Evolutionary conservation across 331 rosid species (phyloP).

Genomic region (Acacia concinna): DNA sequence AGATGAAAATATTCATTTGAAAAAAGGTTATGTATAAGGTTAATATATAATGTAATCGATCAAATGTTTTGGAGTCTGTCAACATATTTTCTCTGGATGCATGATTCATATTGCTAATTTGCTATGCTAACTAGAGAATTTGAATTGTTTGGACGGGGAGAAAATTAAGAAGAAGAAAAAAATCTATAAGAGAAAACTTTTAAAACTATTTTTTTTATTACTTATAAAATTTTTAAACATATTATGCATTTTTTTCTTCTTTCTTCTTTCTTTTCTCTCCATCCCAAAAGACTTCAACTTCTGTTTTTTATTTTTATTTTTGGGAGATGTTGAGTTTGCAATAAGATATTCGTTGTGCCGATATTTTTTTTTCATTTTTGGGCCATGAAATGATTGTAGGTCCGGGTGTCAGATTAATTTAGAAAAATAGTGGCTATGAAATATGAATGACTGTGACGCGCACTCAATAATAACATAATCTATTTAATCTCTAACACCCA

Average conservation of each 20-base stretch:
- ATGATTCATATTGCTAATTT: neutral
- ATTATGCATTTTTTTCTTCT: too few relatives aligned
- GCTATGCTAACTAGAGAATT: neutral
- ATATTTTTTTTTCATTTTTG: neutral
- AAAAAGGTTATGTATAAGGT: neutral
- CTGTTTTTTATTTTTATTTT: neutral
- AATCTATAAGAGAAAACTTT: too few relatives aligned
- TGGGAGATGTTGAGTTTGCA: neutral
- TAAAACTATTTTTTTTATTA: too few relatives aligned
- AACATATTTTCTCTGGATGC: neutral
- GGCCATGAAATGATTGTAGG: neutral
- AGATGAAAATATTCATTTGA: neutral
- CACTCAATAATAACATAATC: neutral
- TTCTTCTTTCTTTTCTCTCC: too few relatives aligned
- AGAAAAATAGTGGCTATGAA: neutral
- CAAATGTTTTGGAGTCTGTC: neutral
- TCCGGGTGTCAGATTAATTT: neutral
- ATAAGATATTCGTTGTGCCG: neutral
- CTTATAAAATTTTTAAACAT: too few relatives aligned
- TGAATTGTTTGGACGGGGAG: too few relatives aligned
- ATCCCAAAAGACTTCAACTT: neutral
- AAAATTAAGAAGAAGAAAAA: too few relatives aligned
- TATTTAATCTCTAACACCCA: neutral
- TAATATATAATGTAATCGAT: neutral
- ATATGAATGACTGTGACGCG: neutral